phyloP scores from a whole-genome alignment of 2,329 filamentous ascomycete genomes.

The Neospermospora avenae region DNA sequence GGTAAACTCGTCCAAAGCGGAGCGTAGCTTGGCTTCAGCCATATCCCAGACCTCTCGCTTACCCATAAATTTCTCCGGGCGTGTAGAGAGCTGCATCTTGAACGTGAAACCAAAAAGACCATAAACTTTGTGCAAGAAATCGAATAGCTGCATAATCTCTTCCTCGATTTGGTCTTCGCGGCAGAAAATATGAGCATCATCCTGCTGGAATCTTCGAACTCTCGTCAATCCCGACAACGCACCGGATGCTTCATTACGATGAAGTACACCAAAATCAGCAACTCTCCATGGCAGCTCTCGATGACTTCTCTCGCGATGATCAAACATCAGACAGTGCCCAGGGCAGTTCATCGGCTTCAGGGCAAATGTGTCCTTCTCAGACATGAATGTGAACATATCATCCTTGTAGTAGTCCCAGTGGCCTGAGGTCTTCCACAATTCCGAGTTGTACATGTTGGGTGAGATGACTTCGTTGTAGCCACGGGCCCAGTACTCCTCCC shows the following conservation, averaged over 20 bases:
- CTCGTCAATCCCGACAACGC: constrained; percentile 87
- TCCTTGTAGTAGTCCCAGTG: constrained; percentile 95
- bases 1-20: constrained; percentile 76
- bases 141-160: constrained; percentile 80
- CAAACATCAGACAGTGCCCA: constrained; percentile 86
- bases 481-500: constrained; percentile 86
- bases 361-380: constrained; percentile 81
- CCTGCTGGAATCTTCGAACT: constrained; percentile 91
- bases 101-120: constrained; percentile 85
- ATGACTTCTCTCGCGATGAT: constrained; percentile 79
- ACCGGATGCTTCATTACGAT: constrained; percentile 92
- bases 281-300: constrained; percentile 86
- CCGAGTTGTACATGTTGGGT: constrained; percentile 93
- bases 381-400: constrained; percentile 86
- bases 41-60: constrained; percentile 83
- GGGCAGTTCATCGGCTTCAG: constrained; percentile 99
- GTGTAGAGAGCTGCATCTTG: constrained; percentile 91
- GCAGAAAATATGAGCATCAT: constrained; percentile 96
- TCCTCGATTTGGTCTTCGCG: constrained; percentile 69
- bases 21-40: constrained; percentile 76
- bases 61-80: constrained; percentile 84
- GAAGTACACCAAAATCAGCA: constrained; percentile 92
- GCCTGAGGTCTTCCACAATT: constrained; percentile 90
- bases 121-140: constrained; percentile 79
- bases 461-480: constrained; percentile 94